Base-by-base conservation (phyloP, 208 protist species). In the Leishmania turanica region DNA sequence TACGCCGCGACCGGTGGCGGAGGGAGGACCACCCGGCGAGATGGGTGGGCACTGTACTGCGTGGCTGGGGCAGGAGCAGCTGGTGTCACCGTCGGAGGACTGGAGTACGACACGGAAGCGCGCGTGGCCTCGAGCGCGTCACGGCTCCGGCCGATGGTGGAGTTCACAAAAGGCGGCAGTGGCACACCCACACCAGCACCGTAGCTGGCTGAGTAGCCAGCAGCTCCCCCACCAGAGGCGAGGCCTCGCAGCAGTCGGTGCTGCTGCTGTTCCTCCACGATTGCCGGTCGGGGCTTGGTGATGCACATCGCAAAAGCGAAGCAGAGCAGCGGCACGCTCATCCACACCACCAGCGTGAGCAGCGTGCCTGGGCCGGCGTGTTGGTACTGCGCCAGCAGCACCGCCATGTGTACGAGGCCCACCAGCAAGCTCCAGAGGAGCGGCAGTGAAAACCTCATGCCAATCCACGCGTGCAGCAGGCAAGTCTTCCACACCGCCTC, bases 381-480 rank as follows among this genome's bases (percentile, higher is more conserved):
- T 65, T 84, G 74, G 77, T 84, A 90, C 64, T 95, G 88, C 13
- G 85, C 90, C 34, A 95, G 54, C 21, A 96, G 68, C 17, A 91
- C 78, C 2, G 66, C 87, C 79, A 95, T 86, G 89, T 97, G 94
- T 27, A 92, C 64, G n/a, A 95, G 37, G 2, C 84, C 90, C 34
- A 95, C 78, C 27, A 87, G 31, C 34, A 96, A 73, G 13, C 75
- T 71, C 15, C 87, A 75, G 17, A 85, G n/a, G 56, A 95, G 84
- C 9, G 89, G 79, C 5, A 96, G 60, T 15, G 84, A 40, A 37
- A 94, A 84, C 6, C 86, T 78, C 77, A 94, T 91, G 54, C 92
- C 58, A 74, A 96, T 89, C 87, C 89, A 95, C 11, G 90, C 80
- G 77, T 97, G 92, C 49, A 97, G 79, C 60, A 91, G n/a, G 37